Evolutionary conservation across 495 filamentous ascomycete species (phyloP).

Genomic region (Podospora anserina): DNA sequence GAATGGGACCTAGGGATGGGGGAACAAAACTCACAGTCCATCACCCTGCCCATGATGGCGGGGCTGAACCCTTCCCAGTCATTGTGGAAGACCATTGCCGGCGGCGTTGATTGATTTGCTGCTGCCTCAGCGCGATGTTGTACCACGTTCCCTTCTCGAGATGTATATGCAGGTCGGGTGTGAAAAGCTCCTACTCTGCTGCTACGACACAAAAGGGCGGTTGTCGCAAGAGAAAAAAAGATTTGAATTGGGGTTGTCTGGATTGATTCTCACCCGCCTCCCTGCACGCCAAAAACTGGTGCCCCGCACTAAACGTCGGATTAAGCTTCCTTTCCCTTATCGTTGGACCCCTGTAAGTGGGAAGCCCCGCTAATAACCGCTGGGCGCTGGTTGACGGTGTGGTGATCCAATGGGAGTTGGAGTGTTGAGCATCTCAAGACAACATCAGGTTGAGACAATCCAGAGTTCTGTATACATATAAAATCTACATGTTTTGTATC

Average conservation of each 20-base stretch:
- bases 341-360: neutral
- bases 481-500: too few relatives aligned
- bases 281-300: slow-evolving; percentile 3
- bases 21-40: slow-evolving; percentile 14
- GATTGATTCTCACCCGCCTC: neutral
- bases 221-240: neutral
- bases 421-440: neutral
- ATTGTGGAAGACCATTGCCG: slow-evolving; percentile 11
- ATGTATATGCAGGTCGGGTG: neutral
- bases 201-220: neutral
- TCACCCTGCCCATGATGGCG: slow-evolving; percentile 8
- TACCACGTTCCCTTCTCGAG: neutral
- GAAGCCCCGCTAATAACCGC: neutral
- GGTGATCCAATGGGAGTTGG: neutral
- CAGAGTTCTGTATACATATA: neutral
- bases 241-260: neutral
- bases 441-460: neutral
- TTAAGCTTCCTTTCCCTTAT: neutral
- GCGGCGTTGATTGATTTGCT: neutral
- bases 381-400: neutral
- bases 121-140: neutral
- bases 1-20: too few relatives aligned
- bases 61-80: slow-evolving; percentile 14
- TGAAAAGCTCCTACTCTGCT: neutral
- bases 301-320: slow-evolving; percentile 14